phyloP scores from a whole-genome alignment of 2,329 filamentous ascomycete genomes.

The Ceratocystiopsis brevicomis region DNA sequence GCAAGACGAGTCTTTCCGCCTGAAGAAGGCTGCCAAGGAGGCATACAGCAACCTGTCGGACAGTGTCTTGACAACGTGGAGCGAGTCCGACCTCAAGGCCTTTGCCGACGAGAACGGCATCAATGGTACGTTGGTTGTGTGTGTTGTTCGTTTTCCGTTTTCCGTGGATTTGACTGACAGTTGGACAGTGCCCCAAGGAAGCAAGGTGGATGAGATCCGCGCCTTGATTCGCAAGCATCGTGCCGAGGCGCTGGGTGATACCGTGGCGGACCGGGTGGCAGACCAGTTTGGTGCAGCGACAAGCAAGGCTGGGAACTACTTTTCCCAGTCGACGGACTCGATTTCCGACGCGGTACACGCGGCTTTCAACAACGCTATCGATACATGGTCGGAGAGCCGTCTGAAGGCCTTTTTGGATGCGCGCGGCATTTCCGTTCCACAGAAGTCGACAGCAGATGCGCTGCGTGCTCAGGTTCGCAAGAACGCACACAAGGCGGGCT shows the following conservation, averaged over 20 bases:
- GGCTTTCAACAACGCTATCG: conserved; percentile 43
- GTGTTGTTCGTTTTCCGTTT: too few relatives aligned
- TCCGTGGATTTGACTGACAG: too few relatives aligned
- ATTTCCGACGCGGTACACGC: conserved; percentile 42
- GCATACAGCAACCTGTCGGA: conserved; percentile 64
- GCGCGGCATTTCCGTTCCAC: conserved; percentile 56
- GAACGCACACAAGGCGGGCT: conserved; percentile 49
- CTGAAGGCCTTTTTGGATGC: conserved; percentile 64
- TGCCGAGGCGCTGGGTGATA: conserved; percentile 50
- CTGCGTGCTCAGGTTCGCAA: conserved; percentile 58
- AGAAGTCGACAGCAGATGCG: conserved; percentile 51
- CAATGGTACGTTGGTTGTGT: conserved; percentile 16
- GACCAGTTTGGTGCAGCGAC: conserved; percentile 50
- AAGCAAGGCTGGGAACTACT: conserved; percentile 56
- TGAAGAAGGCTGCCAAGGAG: conserved; percentile 44
- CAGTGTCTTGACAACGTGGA: conserved; percentile 75
- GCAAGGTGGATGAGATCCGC: conserved; percentile 72
- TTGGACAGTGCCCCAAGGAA: conserved; percentile 61
- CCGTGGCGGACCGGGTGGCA: conserved; percentile 21
- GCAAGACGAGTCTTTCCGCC: conserved; percentile 40
- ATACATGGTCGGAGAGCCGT: conserved; percentile 54
- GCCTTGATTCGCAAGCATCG: conserved; percentile 80
- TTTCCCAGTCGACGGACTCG: conserved; percentile 54
- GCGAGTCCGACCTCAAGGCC: conserved; percentile 72
- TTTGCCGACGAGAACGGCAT: conserved; percentile 86